A percentile compares a stretch with the other conserved stretches of the same genome.
Conservation (phyloP, 1,284 basidiomycete genomes). For the Pseudozyma sp. region DNA sequence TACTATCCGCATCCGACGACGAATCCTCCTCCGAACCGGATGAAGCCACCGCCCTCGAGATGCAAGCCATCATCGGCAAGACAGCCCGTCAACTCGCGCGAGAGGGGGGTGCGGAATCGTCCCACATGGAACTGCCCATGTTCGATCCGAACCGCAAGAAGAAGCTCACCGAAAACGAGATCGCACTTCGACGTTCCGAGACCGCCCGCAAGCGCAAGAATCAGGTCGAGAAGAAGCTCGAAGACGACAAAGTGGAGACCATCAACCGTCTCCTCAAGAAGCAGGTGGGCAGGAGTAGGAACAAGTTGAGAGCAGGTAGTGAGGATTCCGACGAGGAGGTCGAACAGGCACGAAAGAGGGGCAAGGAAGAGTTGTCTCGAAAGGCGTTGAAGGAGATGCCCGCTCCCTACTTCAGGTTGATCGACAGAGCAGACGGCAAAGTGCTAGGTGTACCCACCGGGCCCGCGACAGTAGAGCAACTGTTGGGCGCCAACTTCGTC, state of each 20-base stretch:
- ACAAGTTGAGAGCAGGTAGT: constrained; percentile 45
- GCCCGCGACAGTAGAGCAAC: constrained; percentile 18
- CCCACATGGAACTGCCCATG: constrained; percentile 60
- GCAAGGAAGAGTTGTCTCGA: constrained; percentile 23
- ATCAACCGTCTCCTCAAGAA: constrained; percentile 92
- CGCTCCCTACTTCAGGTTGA: constrained; percentile 28
- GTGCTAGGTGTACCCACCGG: constrained; percentile 30
- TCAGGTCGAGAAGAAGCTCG: constrained; percentile 86
- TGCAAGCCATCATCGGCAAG: constrained; percentile 48
- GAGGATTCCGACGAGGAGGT: constrained; percentile 36
- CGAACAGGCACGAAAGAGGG: constrained; percentile 17
- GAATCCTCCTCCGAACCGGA: constrained; percentile 34
- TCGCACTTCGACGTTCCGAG: constrained; percentile 83
- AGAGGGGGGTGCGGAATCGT: constrained; percentile 41
- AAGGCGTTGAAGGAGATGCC: constrained; percentile 48
- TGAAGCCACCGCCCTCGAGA: constrained; percentile 41
- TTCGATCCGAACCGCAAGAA: constrained; percentile 75
- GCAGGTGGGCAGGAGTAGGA: constrained; percentile 63
- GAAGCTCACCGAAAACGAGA: constrained; percentile 82
- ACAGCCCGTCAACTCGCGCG: constrained; percentile 65
- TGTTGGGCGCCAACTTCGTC: constrained; percentile 20
- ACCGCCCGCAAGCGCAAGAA: constrained; percentile 86
- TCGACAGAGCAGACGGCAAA: constrained; percentile 33
- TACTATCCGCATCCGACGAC: constrained; percentile 9
- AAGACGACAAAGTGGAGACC: constrained; percentile 89